A percentile compares a stretch with the other conserved stretches of the same genome.
These are phyloP conservation scores for Micractinium conductrix DNA, from an alignment of 139 green algal genomes.

Conservation along the genomic window DNA sequence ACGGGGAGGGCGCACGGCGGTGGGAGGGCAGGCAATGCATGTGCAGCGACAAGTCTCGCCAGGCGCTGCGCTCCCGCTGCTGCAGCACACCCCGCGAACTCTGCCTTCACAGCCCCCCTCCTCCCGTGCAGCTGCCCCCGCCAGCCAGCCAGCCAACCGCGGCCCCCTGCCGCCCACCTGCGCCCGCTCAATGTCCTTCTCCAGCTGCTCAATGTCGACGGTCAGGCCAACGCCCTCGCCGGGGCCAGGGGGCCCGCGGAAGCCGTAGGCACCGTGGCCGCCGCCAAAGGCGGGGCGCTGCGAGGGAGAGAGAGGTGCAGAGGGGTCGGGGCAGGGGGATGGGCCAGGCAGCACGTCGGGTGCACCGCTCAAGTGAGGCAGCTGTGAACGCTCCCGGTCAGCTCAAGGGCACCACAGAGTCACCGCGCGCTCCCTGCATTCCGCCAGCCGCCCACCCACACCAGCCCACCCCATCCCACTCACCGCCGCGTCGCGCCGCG, in stretches of 20 bases:
- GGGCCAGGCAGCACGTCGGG: too few species aligned
- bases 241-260: background rate
- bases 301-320: background rate
- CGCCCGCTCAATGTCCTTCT: conserved; percentile 37
- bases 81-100: background rate
- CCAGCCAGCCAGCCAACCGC: background rate
- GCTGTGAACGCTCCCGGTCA: too few species aligned
- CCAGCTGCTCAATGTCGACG: conserved; percentile 33
- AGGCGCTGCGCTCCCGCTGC: background rate
- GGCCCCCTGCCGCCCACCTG: conserved; percentile 21
- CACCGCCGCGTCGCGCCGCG: conserved; percentile 6
- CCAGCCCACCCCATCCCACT: background rate
- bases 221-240: background rate
- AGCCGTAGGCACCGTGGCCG: conserved; percentile 7
- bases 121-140: too few species aligned
- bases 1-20: background rate
- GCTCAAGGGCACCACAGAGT: too few species aligned
- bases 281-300: conserved; percentile 19
- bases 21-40: background rate
- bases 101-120: background rate
- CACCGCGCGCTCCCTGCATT: too few species aligned
- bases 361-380: too few species aligned
- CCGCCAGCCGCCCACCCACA: background rate
- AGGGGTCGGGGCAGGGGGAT: background rate
- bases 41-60: background rate